Percentiles rank a stretch among this genome's conserved stretches.
These are phyloP conservation scores for Clarireedia monteithiana DNA, from an alignment of 2,329 filamentous ascomycete species.

Conservation along the genomic window DNA sequence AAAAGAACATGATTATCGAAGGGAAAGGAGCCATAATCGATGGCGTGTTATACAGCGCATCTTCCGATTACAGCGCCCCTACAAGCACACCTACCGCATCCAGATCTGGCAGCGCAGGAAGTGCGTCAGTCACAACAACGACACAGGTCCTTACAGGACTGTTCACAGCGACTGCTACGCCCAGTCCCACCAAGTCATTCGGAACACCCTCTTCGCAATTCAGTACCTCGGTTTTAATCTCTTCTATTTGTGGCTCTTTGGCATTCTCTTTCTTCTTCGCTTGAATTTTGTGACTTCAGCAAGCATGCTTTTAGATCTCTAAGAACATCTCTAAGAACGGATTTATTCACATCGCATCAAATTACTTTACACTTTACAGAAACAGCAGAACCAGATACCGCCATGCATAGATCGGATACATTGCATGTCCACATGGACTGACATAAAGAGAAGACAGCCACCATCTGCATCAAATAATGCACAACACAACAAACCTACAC, in stretches of 20 bases:
- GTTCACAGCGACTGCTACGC: slow-evolving; percentile 28
- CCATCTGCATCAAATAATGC: too few relatives aligned
- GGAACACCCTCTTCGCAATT: neutral
- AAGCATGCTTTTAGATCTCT: too few relatives aligned
- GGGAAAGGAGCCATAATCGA: slow-evolving; percentile 51
- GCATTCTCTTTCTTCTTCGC: neutral
- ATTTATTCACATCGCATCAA: too few relatives aligned
- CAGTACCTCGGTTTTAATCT: neutral
- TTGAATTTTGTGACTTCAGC: neutral
- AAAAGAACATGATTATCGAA: slow-evolving; percentile 38
- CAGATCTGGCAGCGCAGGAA: slow-evolving; percentile 8
- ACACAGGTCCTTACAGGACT: slow-evolving; percentile 28
- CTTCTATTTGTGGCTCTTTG: neutral
- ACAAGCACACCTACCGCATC: slow-evolving; percentile 13
- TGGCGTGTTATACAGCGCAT: slow-evolving; percentile 44
- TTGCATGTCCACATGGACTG: too few relatives aligned
- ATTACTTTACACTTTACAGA: too few relatives aligned
- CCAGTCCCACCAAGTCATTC: slow-evolving; percentile 15
- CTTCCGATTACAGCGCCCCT: slow-evolving; percentile 33
- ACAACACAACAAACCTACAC: too few relatives aligned
- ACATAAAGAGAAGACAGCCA: too few relatives aligned
- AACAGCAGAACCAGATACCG: too few relatives aligned
- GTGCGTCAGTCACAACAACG: slow-evolving; percentile 21
- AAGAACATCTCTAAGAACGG: too few relatives aligned
- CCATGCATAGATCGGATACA: too few relatives aligned